Conservation (phyloP, 768 basidiomycete species). For the Leucocoprinus leucothites region DNA sequence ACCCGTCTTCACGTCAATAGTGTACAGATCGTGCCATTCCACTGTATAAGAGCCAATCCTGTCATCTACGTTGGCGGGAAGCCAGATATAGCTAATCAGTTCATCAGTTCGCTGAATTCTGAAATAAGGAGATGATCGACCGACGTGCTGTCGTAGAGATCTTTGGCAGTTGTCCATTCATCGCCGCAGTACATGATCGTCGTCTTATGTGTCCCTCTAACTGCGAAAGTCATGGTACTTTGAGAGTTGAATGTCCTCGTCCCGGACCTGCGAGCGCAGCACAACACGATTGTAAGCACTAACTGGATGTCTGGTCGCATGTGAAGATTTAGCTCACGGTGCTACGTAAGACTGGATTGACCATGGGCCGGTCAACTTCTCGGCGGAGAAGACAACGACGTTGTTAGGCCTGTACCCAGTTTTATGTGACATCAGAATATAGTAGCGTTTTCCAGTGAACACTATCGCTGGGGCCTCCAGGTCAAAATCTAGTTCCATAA, state of each 20-base stretch:
- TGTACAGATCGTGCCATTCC: constrained; percentile 7
- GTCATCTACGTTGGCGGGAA: constrained; percentile 6
- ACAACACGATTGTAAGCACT: background rate
- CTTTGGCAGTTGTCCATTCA: constrained; percentile 6
- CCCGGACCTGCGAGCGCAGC: background rate
- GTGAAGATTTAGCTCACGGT: no score
- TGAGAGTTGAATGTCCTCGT: constrained; percentile 5
- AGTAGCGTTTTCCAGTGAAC: constrained; percentile 4
- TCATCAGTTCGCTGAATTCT: background rate
- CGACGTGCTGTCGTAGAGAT: constrained; percentile 7
- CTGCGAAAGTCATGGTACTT: constrained; percentile 1
- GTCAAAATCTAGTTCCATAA: background rate
- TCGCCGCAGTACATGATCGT: constrained; percentile 5
- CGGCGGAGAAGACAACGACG: constrained; percentile 7
- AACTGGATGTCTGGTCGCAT: no score
- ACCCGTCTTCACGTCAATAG: constrained; percentile 1
- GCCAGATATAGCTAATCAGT: background rate
- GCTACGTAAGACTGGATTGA: constrained; percentile 5
- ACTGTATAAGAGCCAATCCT: constrained; percentile 2
- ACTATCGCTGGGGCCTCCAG: constrained; percentile 6
- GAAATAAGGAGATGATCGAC: background rate
- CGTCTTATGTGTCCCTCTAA: background rate
- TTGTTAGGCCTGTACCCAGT: constrained; percentile 9
- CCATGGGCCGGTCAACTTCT: constrained; percentile 7
- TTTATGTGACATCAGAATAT: constrained; percentile 7